Percentiles rank a stretch among this genome's conserved stretches.
phyloP scores from a whole-genome alignment of 371 early-diverging fungal genomes.

The Rhizopus sp. region DNA sequence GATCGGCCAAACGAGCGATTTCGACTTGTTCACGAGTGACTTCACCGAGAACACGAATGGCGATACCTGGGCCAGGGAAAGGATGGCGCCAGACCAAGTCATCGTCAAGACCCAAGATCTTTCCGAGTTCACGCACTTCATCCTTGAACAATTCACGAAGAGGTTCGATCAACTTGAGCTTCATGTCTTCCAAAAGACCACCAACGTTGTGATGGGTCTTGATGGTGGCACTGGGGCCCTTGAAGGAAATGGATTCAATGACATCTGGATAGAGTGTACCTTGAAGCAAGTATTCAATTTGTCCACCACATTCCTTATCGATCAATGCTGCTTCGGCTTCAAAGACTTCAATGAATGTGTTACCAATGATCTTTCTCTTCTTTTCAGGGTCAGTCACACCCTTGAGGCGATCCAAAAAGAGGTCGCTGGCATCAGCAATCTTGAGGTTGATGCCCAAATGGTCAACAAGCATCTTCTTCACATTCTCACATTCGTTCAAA shows the following conservation, averaged over 20 bases:
- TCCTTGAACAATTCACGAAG: constrained; percentile 98
- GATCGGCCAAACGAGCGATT: constrained; percentile 93
- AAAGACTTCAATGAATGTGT: constrained; percentile 97
- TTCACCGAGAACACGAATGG: constrained; percentile 95
- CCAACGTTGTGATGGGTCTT: constrained; percentile 99
- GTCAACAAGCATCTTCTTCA: constrained; percentile 81
- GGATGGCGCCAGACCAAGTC: constrained; percentile 98
- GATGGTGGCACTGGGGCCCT: constrained; percentile 97
- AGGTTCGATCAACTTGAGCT: constrained; percentile 95
- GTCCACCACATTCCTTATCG: constrained; percentile 72
- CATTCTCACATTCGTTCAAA: constrained; percentile 87
- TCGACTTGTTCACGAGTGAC: constrained; percentile 90
- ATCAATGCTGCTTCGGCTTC: constrained; percentile 91
- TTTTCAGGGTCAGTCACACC: constrained; percentile 95
- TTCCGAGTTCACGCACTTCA: constrained; percentile 94
- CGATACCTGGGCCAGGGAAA: constrained; percentile 98
- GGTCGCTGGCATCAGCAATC: constrained; percentile 87
- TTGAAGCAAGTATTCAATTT: constrained; percentile 93
- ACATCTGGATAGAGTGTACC: constrained; percentile 99
- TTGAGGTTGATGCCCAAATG: constrained; percentile 94
- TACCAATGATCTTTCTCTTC: constrained; percentile 98
- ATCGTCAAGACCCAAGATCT: constrained; percentile 85
- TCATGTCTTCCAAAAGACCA: constrained; percentile 95
- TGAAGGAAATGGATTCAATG: constrained; percentile 97
- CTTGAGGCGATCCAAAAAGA: constrained; percentile 85